Evolutionary conservation across 2,329 filamentous ascomycete genomes (phyloP).

Genomic region (Pseudogymnoascus sp.): DNA sequence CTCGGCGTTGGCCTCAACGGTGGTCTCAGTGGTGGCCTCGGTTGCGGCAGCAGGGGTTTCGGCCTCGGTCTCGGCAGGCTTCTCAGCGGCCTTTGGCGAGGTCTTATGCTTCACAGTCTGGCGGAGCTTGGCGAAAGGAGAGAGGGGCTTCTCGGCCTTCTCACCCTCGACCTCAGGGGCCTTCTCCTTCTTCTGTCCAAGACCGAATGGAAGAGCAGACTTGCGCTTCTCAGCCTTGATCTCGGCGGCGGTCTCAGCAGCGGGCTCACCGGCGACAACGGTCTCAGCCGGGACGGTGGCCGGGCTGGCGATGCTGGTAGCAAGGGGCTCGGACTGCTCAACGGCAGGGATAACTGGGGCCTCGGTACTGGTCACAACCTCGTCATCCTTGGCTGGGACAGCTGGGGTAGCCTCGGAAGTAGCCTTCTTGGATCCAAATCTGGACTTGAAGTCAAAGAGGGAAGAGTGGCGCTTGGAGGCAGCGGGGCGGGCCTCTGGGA

Average conservation of each 20-base stretch:
- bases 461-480: constrained; percentile 28
- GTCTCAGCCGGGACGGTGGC: constrained; percentile 27
- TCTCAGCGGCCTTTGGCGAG: constrained; percentile 30
- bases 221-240: constrained; percentile 48
- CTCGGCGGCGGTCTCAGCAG: constrained; percentile 28
- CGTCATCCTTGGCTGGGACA: constrained; percentile 27
- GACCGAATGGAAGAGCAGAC: constrained; percentile 52
- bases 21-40: constrained; percentile 16
- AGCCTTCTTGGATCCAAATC: constrained; percentile 26
- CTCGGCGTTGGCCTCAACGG: neutral
- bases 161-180: constrained; percentile 38
- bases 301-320: constrained; percentile 23
- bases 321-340: constrained; percentile 26
- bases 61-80: constrained; percentile 22
- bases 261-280: constrained; percentile 31
- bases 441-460: constrained; percentile 27
- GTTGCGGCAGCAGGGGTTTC: constrained; percentile 22
- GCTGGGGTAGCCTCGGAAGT: constrained; percentile 18
- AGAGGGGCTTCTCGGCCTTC: constrained; percentile 24
- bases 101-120: constrained; percentile 28
- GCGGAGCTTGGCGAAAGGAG: constrained; percentile 30
- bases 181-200: constrained; percentile 54
- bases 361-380: constrained; percentile 18
- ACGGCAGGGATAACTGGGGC: constrained; percentile 30
- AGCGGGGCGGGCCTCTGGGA: constrained; percentile 27